Conservation (phyloP, 495 filamentous ascomycete species). For the Glonium stellatum region DNA sequence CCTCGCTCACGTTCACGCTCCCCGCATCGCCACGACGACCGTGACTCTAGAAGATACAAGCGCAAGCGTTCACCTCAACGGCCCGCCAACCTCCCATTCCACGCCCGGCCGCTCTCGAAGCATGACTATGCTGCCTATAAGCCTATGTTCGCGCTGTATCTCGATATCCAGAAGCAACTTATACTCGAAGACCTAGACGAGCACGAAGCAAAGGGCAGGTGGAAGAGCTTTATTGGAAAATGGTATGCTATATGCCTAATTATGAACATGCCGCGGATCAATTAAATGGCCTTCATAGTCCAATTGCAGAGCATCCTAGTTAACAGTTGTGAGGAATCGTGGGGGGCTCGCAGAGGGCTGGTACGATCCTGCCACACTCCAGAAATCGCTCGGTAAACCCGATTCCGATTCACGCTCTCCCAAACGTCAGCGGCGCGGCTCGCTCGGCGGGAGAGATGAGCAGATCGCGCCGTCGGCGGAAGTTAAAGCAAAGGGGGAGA, state of each 20-base stretch:
- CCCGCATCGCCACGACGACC: constrained; percentile 10
- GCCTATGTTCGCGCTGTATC: constrained; percentile 75
- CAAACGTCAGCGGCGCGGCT: constrained; percentile 20
- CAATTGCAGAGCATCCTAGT: constrained; percentile 10
- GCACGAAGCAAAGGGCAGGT: constrained; percentile 69
- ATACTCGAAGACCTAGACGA: constrained; percentile 57
- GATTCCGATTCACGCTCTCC: neutral
- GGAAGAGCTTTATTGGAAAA: constrained; percentile 87
- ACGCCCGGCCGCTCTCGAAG: constrained; percentile 57
- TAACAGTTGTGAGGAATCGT: constrained; percentile 65
- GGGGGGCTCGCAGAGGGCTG: constrained; percentile 88
- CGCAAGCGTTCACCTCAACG: constrained; percentile 13
- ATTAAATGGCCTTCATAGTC: neutral
- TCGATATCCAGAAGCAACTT: constrained; percentile 81
- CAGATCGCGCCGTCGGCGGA: constrained; percentile 24
- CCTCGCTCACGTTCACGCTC: constrained; percentile 20
- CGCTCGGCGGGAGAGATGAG: constrained; percentile 18
- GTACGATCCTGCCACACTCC: constrained; percentile 63
- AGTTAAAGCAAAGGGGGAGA: constrained; percentile 36
- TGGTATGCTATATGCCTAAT: constrained; percentile 51
- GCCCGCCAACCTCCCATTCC: constrained; percentile 51
- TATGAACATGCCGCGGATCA: neutral
- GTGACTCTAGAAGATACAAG: constrained; percentile 1
- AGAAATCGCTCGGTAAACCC: constrained; percentile 14
- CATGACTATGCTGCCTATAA: constrained; percentile 55